These are phyloP conservation scores for Eucalyptus brandiana DNA, from an alignment of 345 rosid species.

Conservation along the genomic window DNA sequence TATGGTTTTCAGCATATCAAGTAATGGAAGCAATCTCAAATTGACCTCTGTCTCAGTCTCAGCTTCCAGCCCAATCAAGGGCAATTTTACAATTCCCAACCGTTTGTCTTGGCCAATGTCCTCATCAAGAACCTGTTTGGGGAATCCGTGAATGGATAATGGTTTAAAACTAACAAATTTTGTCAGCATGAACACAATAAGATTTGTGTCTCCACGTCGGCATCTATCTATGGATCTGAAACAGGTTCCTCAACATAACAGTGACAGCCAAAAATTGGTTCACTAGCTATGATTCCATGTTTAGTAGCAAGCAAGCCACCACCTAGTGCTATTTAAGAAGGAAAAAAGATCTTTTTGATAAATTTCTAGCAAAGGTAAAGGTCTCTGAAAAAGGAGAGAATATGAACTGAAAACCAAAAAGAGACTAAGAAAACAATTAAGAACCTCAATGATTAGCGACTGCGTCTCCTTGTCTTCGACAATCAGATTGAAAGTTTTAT, in stretches of 20 bases:
- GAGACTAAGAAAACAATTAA: background rate
- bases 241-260: background rate
- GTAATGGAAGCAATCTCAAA: conserved; percentile 61
- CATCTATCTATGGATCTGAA: background rate
- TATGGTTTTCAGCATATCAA: conserved; percentile 82
- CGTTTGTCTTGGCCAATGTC: conserved; percentile 90
- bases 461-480: conserved; percentile 98
- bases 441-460: conserved; percentile 64
- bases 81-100: conserved; percentile 71
- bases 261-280: background rate
- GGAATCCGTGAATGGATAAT: background rate
- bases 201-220: background rate
- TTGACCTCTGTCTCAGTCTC: conserved; percentile 43
- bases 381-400: background rate
- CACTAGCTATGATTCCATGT: background rate
- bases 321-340: background rate
- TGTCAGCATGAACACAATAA: background rate
- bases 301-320: background rate
- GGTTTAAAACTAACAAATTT: background rate
- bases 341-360: background rate
- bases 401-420: background rate
- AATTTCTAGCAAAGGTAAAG: background rate
- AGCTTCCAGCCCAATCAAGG: conserved; percentile 51
- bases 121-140: conserved; percentile 71
- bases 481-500: conserved; percentile 67